Conservation (phyloP, 192 early-diverging fungal genomes). For the Phlyctochytrium arcticum region DNA sequence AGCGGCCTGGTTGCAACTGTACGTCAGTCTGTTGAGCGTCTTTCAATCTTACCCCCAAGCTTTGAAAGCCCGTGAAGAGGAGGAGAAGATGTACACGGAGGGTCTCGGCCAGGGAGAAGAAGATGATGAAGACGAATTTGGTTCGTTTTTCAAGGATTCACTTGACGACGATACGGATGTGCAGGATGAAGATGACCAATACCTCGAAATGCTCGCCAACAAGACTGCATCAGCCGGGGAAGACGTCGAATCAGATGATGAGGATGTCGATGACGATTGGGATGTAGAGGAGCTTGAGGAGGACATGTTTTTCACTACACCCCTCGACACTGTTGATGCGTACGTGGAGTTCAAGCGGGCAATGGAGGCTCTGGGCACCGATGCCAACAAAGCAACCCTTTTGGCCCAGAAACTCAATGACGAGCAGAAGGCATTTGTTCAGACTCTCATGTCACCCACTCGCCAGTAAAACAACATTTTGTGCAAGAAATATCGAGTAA, state of each 20-base stretch:
- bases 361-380: conserved; percentile 1
- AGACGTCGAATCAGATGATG: conserved; percentile 25
- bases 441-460: no score
- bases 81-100: conserved; percentile 52
- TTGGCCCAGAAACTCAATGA: neutral
- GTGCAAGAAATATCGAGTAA: no score
- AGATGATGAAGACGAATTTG: conserved; percentile 9
- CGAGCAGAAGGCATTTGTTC: neutral
- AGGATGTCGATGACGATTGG: conserved; percentile 56
- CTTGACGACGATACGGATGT: conserved; percentile 49
- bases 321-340: conserved; percentile 31
- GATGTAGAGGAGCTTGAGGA: conserved; percentile 46
- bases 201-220: conserved; percentile 54
- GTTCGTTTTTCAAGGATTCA: neutral
- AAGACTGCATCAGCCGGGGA: conserved; percentile 38
- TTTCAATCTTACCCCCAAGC: conserved; percentile 73
- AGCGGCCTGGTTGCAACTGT: conserved; percentile 66
- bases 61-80: conserved; percentile 45
- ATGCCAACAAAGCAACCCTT: conserved; percentile 6
- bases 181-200: conserved; percentile 59
- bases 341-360: conserved; percentile 19
- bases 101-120: conserved; percentile 49
- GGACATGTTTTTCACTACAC: conserved; percentile 26
- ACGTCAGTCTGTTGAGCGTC: conserved; percentile 64
- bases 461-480: no score